These are phyloP conservation scores for Dioscorea alata DNA, from an alignment of 106 monocot genomes.

Conservation along the genomic window DNA sequence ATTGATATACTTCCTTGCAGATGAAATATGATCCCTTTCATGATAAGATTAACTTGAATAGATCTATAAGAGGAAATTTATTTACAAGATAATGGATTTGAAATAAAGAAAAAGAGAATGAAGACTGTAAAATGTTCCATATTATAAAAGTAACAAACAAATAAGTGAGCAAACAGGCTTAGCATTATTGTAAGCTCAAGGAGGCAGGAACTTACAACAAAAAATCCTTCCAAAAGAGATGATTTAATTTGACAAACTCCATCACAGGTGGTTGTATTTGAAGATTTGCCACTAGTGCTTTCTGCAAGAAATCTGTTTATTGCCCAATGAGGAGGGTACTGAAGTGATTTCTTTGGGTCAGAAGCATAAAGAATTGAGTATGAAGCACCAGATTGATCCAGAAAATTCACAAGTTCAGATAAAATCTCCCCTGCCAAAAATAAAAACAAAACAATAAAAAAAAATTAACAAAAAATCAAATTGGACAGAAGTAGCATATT, in stretches of 20 bases:
- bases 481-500: not conserved
- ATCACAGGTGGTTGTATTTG: slow-evolving; percentile 44
- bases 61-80: too few species aligned
- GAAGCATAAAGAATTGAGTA: slow-evolving; percentile 65
- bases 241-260: slow-evolving; percentile 47
- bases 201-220: slow-evolving; percentile 47
- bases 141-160: too few species aligned
- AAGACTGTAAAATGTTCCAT: too few species aligned
- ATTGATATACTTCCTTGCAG: too few species aligned
- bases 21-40: too few species aligned
- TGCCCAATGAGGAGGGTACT: not conserved
- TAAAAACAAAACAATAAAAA: not conserved
- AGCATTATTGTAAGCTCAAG: not conserved
- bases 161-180: too few species aligned
- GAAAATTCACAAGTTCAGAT: slow-evolving; percentile 39
- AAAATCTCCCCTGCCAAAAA: slow-evolving; percentile 45
- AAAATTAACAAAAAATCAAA: not conserved
- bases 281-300: slow-evolving; percentile 11
- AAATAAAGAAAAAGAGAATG: too few species aligned
- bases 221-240: slow-evolving; percentile 52
- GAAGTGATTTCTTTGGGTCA: slow-evolving; percentile 25
- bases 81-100: too few species aligned
- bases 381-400: slow-evolving; percentile 48
- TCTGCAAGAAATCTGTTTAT: slow-evolving; percentile 48
- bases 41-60: too few species aligned